A percentile compares a stretch with the other conserved stretches of the same genome.
Conservation (phyloP, 306 rosid genomes). For the Quercus berberidifolia region DNA sequence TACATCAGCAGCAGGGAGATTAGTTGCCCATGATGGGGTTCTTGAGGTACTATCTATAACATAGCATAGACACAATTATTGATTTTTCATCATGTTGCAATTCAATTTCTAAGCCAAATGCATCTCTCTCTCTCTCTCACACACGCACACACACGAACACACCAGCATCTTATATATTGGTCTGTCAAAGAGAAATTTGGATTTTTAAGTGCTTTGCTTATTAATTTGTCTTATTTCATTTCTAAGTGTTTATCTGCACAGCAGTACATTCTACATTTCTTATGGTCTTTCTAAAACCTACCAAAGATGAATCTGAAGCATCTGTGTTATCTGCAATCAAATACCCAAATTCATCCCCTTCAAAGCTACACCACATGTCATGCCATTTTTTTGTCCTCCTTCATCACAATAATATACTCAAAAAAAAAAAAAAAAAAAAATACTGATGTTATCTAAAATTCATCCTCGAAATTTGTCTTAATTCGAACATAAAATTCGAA, state of each 20-base stretch:
- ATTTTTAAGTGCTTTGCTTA: background rate
- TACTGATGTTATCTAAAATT: too few species aligned
- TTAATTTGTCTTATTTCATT: background rate
- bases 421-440: too few species aligned
- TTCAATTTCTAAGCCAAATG: background rate
- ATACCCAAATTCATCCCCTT: too few species aligned
- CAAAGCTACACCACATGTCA: too few species aligned
- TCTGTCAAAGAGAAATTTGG: background rate
- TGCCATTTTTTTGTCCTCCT: too few species aligned
- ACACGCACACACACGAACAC: background rate
- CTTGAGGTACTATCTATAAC: slow-evolving; percentile 33
- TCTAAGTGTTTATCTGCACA: slow-evolving; percentile 5
- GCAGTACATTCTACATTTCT: background rate
- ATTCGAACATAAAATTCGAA: too few species aligned
- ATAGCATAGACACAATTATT: background rate
- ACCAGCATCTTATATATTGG: background rate
- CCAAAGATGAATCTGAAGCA: too few species aligned
- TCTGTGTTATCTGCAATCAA: too few species aligned
- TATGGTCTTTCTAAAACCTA: slow-evolving; percentile 2
- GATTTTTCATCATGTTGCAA: background rate
- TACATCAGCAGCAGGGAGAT: slow-evolving; percentile 47
- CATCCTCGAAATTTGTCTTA: too few species aligned
- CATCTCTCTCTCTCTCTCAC: background rate
- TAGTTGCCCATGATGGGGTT: slow-evolving; percentile 32
- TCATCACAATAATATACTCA: too few species aligned